A percentile compares a stretch with the other conserved stretches of the same genome.
Conservation (phyloP, 1,284 basidiomycete species). For the Cutaneotrichosporon curvatum region DNA sequence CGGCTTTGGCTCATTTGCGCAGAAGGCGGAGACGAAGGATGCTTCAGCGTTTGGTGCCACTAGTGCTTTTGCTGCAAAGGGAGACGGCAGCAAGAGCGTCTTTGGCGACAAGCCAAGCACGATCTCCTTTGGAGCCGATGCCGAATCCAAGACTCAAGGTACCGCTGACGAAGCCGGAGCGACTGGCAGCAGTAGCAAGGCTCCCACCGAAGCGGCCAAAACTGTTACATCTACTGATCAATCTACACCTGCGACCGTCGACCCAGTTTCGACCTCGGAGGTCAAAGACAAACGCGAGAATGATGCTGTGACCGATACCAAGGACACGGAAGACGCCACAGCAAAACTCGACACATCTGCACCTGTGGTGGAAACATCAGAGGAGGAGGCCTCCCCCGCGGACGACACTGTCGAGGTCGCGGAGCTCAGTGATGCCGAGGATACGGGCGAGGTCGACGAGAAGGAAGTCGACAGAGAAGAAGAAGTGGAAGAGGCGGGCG, state of each 20-base stretch:
- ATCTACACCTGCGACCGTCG: no score
- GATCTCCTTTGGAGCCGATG: not conserved
- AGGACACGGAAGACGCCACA: conserved; percentile 1
- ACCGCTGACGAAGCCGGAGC: no score
- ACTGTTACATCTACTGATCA: no score
- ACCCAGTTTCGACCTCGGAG: no score
- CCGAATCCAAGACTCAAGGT: not conserved
- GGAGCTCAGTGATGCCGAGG: not conserved
- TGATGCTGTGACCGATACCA: no score
- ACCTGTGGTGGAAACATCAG: no score
- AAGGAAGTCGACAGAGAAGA: no score
- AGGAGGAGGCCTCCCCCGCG: not conserved
- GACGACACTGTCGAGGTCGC: not conserved
- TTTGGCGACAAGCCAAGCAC: conserved; percentile 12
- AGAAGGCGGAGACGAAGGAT: conserved; percentile 10
- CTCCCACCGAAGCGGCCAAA: no score
- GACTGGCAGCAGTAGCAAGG: no score
- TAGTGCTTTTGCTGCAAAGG: conserved; percentile 19
- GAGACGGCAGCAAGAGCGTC: conserved; percentile 3
- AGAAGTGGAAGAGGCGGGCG: conserved; percentile 18
- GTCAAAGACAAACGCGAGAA: no score
- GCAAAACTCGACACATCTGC: no score
- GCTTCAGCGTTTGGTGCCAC: conserved; percentile 21
- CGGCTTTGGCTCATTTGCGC: conserved; percentile 37
- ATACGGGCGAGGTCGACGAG: no score